Evolutionary conservation across 768 basidiomycete genomes (phyloP).

Genomic region (Flagelloscypha sp.): DNA sequence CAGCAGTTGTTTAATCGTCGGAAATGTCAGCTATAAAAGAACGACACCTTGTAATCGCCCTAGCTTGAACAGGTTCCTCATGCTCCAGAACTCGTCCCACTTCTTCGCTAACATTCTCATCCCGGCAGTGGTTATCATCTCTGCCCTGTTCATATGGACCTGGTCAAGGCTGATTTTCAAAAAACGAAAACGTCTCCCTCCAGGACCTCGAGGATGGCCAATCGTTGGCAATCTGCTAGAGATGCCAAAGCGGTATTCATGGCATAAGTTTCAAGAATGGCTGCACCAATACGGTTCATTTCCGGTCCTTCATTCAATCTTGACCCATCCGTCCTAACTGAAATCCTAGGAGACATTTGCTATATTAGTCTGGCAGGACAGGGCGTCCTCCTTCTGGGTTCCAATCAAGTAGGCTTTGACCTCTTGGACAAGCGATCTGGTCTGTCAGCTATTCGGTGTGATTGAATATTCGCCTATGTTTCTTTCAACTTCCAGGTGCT

Average conservation of each 20-base stretch:
- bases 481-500: too few species aligned
- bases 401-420: constrained; percentile 20
- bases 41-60: too few species aligned
- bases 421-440: constrained; percentile 27
- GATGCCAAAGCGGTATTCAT: constrained; percentile 13
- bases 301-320: background rate
- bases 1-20: too few species aligned
- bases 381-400: constrained; percentile 24
- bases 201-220: constrained; percentile 1
- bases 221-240: constrained; percentile 3
- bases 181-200: background rate
- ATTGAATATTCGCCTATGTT: too few species aligned
- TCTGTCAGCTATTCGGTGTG: too few species aligned
- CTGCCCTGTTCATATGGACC: too few species aligned
- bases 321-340: background rate
- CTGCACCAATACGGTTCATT: constrained; percentile 20
- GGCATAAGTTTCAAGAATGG: constrained; percentile 24
- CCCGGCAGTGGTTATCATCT: too few species aligned
- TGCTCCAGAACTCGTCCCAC: too few species aligned
- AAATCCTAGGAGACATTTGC: constrained; percentile 20
- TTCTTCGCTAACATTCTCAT: too few species aligned
- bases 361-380: constrained; percentile 26
- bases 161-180: too few species aligned
- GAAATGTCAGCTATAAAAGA: too few species aligned
- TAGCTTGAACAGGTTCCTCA: too few species aligned